phyloP scores from a whole-genome alignment of 768 basidiomycete species.

The Trametes gibbosa region DNA sequence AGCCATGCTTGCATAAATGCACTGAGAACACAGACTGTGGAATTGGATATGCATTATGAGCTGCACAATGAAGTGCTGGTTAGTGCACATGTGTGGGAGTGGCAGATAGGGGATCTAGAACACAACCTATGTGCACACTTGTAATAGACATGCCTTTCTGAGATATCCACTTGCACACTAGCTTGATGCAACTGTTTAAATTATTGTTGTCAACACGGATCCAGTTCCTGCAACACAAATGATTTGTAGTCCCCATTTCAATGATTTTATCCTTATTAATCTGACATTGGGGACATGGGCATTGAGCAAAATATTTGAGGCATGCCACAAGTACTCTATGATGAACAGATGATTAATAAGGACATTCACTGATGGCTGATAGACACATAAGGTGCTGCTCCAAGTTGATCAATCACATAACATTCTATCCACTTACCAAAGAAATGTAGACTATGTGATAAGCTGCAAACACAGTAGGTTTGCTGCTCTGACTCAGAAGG shows the following conservation, averaged over 20 bases:
- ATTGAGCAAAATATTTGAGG: conserved; percentile 38
- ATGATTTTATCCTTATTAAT: conserved; percentile 30
- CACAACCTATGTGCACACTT: conserved; percentile 7
- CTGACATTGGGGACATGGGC: conserved; percentile 40
- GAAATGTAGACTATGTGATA: conserved; percentile 47
- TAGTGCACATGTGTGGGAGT: conserved; percentile 19
- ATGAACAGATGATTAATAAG: background rate
- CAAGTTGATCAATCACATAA: background rate
- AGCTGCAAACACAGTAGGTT: conserved; percentile 30
- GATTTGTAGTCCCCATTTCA: conserved; percentile 25
- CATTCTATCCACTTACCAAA: conserved; percentile 24
- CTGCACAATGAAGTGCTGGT: background rate
- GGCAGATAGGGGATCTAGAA: conserved; percentile 17
- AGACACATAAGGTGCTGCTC: background rate
- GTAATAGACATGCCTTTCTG: conserved; percentile 10
- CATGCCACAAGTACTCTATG: conserved; percentile 37
- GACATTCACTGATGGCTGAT: no score
- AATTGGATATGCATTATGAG: background rate
- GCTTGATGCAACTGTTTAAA: background rate
- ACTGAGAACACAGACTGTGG: conserved; percentile 34
- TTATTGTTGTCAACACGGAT: conserved; percentile 11
- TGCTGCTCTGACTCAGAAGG: conserved; percentile 38
- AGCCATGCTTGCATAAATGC: conserved; percentile 16
- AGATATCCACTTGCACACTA: conserved; percentile 20
- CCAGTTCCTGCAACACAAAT: background rate